Evolutionary conservation across 2,329 filamentous ascomycete genomes (phyloP), one percentile per base, ranked within the genome.

Genomic region (Paraphaeosphaeria minitans): DNA sequence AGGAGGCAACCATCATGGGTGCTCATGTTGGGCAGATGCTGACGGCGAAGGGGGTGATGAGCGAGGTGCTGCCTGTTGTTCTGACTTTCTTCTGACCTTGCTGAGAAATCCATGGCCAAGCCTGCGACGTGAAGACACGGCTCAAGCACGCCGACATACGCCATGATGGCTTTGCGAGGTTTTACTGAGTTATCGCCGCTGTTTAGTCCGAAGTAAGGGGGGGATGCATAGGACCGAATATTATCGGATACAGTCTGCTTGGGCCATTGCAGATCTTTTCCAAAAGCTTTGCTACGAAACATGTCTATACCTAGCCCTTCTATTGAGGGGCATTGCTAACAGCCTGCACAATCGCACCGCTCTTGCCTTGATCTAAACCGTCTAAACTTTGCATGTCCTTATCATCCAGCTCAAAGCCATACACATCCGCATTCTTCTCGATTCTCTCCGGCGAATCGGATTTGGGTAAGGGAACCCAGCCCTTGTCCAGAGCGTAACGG

Each of bases 401-500:
- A 2, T 48, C 56, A 57, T 75, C 70, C 10, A 79, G 67, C 59
- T 72, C 68, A 53, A 77, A 78, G 19, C 63, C 67, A 58, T 72
- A 79, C 5, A 78, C 57, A 27, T 76, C 71, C 1, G 71, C 75
- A 54, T 79, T 79, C 27, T 64, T 68, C 13, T 62, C 61, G 31
- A 79, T 78, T 9, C 75, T 57, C 16, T 64, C 61, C 1, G 74
- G 71, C 0, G 71, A 75, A 52, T 78, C 76, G 58, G 74, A 78
- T 63, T 78, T 79, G 0, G 76, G 77, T 2, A 79, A 67, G 2
- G 76, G 71, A 13, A 77, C 72, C 53, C 68, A 76, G 21, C 73
- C 89, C 78, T 91, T 93, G 77, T 96, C 90, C 76, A 96, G 75
- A 66, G 89, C 90, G 84, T 92, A 97, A 62, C 92, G 84, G 51